Base-by-base conservation (phyloP, 1,139 yeast species). In the Eremothecium gossypii region DNA sequence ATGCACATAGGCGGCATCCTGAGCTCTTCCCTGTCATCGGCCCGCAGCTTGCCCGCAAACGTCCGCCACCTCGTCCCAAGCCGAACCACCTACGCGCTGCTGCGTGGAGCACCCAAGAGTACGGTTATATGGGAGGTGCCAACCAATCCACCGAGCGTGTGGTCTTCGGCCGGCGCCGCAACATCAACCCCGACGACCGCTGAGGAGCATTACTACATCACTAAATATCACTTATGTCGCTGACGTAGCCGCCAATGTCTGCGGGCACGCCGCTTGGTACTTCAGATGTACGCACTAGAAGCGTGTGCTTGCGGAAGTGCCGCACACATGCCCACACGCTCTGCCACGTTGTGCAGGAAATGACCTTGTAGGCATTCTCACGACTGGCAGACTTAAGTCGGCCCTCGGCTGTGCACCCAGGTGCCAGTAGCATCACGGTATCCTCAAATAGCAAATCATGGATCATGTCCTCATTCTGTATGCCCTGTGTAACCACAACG, bases 91-190 rank as follows among this genome's bases (percentile, higher is more conserved):
- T 68, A 37, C 55, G 50, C 44, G 54, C 61, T 20, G 64, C 69
- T 10, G 68, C 67, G 9, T 76, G 82, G 81, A 75, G 77, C 49
- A 68, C 79, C 0, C 50, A 65, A 11, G 82, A 77, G 52, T 77
- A 77, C 50, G 83, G 83, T 0, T 74, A 68, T 48, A 70, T 73
- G 68, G 69, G 67, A 27, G 79, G 80, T 8, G 76, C 78, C 1
- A 70, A 70, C 40, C 79, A 74, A 17, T 17, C 23, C 23, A 17
- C 23, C 23, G 23, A 17, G 23, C 23, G 68, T 20, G 66, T 74
- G n/a, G 73, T 71, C 0, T 67, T 74, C 49, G 77, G 79, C 1
- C 70, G 67, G 26, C 61, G 68, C 41, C 63, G 78, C 44, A 68
- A 73, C 52, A 67, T 74, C 41, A 47, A 17, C 23, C 23, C 23